phyloP scores from a whole-genome alignment of 306 rosid genomes.

The Potentilla sterilis region DNA sequence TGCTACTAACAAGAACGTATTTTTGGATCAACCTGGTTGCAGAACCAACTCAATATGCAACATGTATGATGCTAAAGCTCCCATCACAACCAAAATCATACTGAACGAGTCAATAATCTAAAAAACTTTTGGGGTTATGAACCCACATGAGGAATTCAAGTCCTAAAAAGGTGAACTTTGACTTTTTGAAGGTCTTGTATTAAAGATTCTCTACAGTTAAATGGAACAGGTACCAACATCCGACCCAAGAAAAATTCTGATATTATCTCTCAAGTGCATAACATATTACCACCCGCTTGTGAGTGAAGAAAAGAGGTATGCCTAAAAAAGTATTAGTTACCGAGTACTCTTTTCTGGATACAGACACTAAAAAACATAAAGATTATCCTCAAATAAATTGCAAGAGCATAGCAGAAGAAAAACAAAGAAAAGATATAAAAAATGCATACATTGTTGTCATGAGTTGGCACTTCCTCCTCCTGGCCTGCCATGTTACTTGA shows the following conservation, averaged over 20 bases:
- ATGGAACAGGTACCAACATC: neutral
- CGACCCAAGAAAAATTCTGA: neutral
- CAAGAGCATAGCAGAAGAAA: constrained; percentile 19
- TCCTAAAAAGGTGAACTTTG: neutral
- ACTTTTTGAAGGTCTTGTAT: neutral
- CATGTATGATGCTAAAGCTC: too few species aligned
- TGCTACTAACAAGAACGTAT: neutral
- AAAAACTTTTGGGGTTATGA: neutral
- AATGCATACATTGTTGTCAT: constrained; percentile 49
- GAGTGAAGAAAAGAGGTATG: neutral
- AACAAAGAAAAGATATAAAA: constrained; percentile 17
- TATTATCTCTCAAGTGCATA: neutral
- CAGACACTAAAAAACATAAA: neutral
- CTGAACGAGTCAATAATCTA: neutral
- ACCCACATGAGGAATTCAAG: too few species aligned
- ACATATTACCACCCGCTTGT: neutral
- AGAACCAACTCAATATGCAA: neutral
- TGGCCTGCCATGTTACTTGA: constrained; percentile 30
- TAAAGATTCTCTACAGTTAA: neutral
- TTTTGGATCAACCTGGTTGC: neutral
- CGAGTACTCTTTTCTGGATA: neutral
- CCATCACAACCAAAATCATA: too few species aligned
- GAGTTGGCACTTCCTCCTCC: constrained; percentile 38
- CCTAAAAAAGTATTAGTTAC: neutral
- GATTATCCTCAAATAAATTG: neutral